These are phyloP conservation scores for Candida tetrigidarum DNA, from an alignment of 1,139 yeast species.

Conservation along the genomic window DNA sequence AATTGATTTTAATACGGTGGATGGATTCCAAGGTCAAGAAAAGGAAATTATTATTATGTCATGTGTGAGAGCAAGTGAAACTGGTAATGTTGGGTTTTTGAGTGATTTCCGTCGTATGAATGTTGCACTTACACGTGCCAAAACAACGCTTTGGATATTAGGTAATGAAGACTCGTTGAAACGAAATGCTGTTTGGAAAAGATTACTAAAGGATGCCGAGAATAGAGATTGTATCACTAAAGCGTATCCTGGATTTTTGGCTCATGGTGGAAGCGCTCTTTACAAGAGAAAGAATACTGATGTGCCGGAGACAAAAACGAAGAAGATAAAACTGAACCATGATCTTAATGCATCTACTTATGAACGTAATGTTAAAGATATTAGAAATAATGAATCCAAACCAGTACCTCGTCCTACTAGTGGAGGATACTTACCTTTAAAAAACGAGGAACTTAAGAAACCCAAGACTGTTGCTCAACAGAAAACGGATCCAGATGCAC, in stretches of 20 bases:
- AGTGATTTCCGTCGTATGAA: slow-evolving; percentile 93
- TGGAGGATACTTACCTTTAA: slow-evolving; percentile 9
- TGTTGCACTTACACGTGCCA: slow-evolving; percentile 94
- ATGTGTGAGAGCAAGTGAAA: slow-evolving; percentile 85
- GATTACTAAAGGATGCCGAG: slow-evolving; percentile 65
- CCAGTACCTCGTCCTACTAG: slow-evolving; percentile 5
- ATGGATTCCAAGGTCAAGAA: slow-evolving; percentile 98
- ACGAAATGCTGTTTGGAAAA: slow-evolving; percentile 70
- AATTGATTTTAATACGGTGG: slow-evolving; percentile 92
- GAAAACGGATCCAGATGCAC: background rate
- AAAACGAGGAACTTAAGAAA: background rate
- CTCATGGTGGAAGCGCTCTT: slow-evolving; percentile 1
- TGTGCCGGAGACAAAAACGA: background rate
- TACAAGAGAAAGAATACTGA: slow-evolving; percentile 1
- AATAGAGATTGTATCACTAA: slow-evolving; percentile 40
- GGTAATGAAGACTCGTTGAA: slow-evolving; percentile 73
- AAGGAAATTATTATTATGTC: slow-evolving; percentile 93
- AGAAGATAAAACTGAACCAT: slow-evolving; percentile 4
- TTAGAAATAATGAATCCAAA: slow-evolving; percentile 2
- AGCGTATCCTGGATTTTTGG: slow-evolving; percentile 46
- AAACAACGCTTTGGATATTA: slow-evolving; percentile 88
- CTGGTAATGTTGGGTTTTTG: slow-evolving; percentile 80
- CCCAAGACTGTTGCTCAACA: slow-evolving; percentile 3
- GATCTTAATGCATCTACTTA: background rate
- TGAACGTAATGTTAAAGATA: slow-evolving; percentile 1